Evolutionary conservation across 1,284 basidiomycete genomes (phyloP).

Genomic region (Melampsora medusae): DNA sequence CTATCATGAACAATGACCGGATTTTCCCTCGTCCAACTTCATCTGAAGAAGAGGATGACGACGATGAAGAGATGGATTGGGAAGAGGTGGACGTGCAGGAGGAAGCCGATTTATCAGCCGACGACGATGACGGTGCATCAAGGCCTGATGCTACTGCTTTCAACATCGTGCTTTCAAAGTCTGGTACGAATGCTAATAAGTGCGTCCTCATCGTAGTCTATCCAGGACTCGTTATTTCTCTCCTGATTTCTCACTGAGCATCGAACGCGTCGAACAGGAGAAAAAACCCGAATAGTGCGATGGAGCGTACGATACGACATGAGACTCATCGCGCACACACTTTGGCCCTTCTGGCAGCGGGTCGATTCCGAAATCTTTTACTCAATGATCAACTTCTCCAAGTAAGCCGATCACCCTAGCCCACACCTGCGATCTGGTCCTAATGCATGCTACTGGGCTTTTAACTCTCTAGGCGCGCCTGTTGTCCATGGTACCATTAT

Average conservation of each 20-base stretch:
- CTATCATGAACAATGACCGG: neutral
- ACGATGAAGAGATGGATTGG: constrained; percentile 32
- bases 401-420: constrained; percentile 56
- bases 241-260: neutral
- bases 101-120: constrained; percentile 1
- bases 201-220: neutral
- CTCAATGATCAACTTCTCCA: constrained; percentile 78
- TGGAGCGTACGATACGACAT: constrained; percentile 70
- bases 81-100: constrained; percentile 34
- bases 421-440: constrained; percentile 7
- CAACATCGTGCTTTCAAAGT: constrained; percentile 30
- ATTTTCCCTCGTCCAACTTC: neutral
- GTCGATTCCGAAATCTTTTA: constrained; percentile 75
- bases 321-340: constrained; percentile 84
- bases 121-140: neutral
- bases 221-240: neutral
- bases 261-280: constrained; percentile 6
- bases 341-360: constrained; percentile 72
- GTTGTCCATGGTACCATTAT: constrained; percentile 67
- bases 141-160: constrained; percentile 1
- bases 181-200: constrained; percentile 25
- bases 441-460: constrained; percentile 54
- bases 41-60: constrained; percentile 14
- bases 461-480: constrained; percentile 53
- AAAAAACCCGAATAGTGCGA: constrained; percentile 24